Evolutionary conservation across 1,284 basidiomycete species (phyloP).

Genomic region (Peniophora sp.): DNA sequence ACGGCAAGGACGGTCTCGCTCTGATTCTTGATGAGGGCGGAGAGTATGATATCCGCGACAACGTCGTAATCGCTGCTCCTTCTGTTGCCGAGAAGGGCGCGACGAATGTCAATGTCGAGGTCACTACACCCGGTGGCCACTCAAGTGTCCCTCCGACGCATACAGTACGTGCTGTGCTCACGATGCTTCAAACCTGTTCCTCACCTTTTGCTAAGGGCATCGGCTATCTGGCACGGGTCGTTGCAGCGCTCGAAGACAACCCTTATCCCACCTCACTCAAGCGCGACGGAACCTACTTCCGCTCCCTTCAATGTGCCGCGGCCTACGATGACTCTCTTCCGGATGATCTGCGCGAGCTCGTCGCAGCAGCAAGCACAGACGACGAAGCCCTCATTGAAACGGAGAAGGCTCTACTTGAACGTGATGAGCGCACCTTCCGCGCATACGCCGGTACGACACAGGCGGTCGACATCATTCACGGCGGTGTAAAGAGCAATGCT

Average conservation of each 20-base stretch:
- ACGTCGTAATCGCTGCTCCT: constrained; percentile 37
- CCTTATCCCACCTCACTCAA: constrained; percentile 20
- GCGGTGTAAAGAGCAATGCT: constrained; percentile 40
- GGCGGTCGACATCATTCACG: constrained; percentile 38
- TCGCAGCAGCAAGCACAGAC: constrained; percentile 18
- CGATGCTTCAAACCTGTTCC: neutral
- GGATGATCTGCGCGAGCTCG: constrained; percentile 16
- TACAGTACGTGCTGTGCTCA: constrained; percentile 28
- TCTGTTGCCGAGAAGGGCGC: constrained; percentile 66
- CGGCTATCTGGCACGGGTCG: constrained; percentile 27
- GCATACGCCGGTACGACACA: constrained; percentile 38
- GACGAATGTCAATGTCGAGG: constrained; percentile 45
- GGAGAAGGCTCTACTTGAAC: constrained; percentile 6
- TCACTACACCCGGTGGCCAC: constrained; percentile 59
- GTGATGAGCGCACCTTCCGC: neutral
- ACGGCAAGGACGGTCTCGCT: constrained; percentile 52
- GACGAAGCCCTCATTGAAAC: constrained; percentile 7
- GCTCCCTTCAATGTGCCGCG: constrained; percentile 17
- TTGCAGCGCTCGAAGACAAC: constrained; percentile 28
- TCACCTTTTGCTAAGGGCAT: constrained; percentile 19
- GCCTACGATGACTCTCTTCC: constrained; percentile 28
- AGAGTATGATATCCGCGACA: constrained; percentile 17
- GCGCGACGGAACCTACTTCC: constrained; percentile 17
- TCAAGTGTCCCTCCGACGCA: constrained; percentile 58
- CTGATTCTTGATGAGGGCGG: constrained; percentile 56